phyloP scores from a whole-genome alignment of 2,329 filamentous ascomycete species.

The Xylariales sp. region DNA sequence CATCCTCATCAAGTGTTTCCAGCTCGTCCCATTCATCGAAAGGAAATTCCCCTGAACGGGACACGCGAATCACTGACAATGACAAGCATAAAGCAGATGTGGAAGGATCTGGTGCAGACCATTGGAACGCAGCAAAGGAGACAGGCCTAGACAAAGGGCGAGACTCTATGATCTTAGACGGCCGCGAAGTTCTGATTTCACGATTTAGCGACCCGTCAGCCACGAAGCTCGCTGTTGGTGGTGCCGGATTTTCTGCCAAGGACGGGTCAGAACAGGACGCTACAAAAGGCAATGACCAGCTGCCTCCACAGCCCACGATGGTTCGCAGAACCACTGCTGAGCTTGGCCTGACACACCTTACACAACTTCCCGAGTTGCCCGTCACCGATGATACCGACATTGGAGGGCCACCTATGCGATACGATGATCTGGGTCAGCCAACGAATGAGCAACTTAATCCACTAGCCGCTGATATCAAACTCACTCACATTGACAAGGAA shows the following conservation, averaged over 20 bases:
- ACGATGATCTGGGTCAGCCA: conserved; percentile 48
- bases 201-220: background rate
- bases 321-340: conserved; percentile 61
- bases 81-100: conserved; percentile 68
- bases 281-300: conserved; percentile 35
- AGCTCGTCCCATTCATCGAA: conserved; percentile 27
- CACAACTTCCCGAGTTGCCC: conserved; percentile 68
- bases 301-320: conserved; percentile 56
- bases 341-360: conserved; percentile 62
- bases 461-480: conserved; percentile 63
- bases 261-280: conserved; percentile 27
- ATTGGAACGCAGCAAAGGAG: conserved; percentile 63
- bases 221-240: conserved; percentile 3
- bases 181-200: conserved; percentile 65
- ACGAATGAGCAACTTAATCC: conserved; percentile 42
- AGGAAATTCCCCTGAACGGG: conserved; percentile 23
- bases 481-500: conserved; percentile 74
- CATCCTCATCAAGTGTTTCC: conserved; percentile 13
- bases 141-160: conserved; percentile 59
- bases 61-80: conserved; percentile 57
- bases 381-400: conserved; percentile 76
- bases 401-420: conserved; percentile 63
- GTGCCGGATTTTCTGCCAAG: conserved; percentile 18
- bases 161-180: conserved; percentile 65
- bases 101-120: conserved; percentile 71